A percentile compares a stretch with the other conserved stretches of the same genome.
These are phyloP conservation scores for Asterophora lycoperdoides DNA, from an alignment of 768 basidiomycete genomes.

Conservation along the genomic window DNA sequence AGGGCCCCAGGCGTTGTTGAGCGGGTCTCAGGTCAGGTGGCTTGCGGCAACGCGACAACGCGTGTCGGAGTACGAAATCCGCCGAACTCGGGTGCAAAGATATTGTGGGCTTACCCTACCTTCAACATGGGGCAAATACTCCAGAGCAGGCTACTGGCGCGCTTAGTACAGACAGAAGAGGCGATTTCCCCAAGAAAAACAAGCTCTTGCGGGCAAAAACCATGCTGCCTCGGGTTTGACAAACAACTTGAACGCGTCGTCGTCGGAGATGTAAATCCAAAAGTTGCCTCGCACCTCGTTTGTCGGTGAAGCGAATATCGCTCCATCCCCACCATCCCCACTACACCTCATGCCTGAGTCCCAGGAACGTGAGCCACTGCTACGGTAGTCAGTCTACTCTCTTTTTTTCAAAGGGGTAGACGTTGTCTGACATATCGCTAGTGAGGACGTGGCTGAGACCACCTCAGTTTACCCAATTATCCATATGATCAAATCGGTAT, in stretches of 20 bases:
- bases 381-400: slow-evolving; percentile 33
- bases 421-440: slow-evolving; percentile 19
- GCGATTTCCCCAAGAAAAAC: not conserved
- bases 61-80: slow-evolving; percentile 32
- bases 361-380: slow-evolving; percentile 42
- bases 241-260: slow-evolving; percentile 13
- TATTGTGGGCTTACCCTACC: too few relatives aligned
- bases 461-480: slow-evolving; percentile 78
- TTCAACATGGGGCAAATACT: not conserved
- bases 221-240: not conserved
- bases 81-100: not conserved
- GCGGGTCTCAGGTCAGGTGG: slow-evolving; percentile 31
- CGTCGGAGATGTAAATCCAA: slow-evolving; percentile 14
- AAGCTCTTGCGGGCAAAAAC: not conserved
- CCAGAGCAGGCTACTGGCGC: too few relatives aligned
- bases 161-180: not conserved
- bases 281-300: not conserved
- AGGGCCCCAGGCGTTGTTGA: slow-evolving; percentile 15
- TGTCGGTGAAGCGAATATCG: not conserved
- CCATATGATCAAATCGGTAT: slow-evolving; percentile 65
- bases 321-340: not conserved
- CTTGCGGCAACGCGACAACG: slow-evolving; percentile 35
- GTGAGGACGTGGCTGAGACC: slow-evolving; percentile 49
- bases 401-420: slow-evolving; percentile 4
- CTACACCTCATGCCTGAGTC: slow-evolving; percentile 30